Evolutionary conservation across 139 green algal genomes (phyloP).

Genomic region (Coccomyxa sp.): DNA sequence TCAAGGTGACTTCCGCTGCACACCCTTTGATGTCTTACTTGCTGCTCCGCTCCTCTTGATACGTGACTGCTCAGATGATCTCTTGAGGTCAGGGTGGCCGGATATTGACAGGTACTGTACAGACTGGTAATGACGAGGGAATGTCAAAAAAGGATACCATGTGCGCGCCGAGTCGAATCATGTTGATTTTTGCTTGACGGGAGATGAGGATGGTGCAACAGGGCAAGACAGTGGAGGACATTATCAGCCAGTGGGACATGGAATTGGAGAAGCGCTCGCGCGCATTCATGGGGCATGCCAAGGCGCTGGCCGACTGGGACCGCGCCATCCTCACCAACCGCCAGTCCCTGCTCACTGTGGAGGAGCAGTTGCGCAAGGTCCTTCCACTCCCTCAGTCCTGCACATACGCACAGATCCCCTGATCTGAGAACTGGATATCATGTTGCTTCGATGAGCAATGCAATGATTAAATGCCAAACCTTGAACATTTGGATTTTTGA

Average conservation of each 20-base stretch:
- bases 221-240: conserved; percentile 60
- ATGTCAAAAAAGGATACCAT: no score
- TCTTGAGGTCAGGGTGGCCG: no score
- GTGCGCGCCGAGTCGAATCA: no score
- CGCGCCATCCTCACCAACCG: conserved; percentile 74
- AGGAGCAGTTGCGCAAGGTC: conserved; percentile 49
- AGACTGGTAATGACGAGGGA: no score
- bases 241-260: conserved; percentile 63
- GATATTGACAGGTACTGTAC: no score
- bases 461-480: not conserved
- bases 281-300: conserved; percentile 77
- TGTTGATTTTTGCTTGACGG: no score
- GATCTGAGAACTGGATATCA: not conserved
- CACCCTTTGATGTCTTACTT: conserved; percentile 3
- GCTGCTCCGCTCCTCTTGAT: no score
- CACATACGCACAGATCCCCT: not conserved
- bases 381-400: not conserved
- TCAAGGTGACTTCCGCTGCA: conserved; percentile 1
- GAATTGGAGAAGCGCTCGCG: conserved; percentile 79
- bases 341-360: conserved; percentile 66
- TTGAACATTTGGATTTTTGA: not conserved
- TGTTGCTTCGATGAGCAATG: not conserved
- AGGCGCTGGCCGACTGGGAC: conserved; percentile 77
- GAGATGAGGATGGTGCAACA: not conserved
- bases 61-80: no score